Evolutionary conservation across 1,139 yeast genomes (phyloP).

Genomic region (Lodderomyces margitis): DNA sequence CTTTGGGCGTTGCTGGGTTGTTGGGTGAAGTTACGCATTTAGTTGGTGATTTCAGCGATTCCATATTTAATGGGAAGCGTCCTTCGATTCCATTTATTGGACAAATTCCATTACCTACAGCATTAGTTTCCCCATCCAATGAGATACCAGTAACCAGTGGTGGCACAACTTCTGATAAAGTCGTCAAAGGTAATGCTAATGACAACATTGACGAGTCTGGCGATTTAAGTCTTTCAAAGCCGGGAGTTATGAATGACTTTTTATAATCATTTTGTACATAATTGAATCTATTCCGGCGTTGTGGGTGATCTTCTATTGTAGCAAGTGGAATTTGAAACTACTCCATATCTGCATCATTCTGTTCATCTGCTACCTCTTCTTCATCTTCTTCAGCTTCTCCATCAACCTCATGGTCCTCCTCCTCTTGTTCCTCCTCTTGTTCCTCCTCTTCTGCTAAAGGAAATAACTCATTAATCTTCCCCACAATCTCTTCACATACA

Average conservation of each 20-base stretch:
- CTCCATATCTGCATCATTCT: background rate
- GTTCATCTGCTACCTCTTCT: slow-evolving; percentile 4
- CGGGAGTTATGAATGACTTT: slow-evolving; percentile 29
- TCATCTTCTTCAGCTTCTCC: slow-evolving; percentile 13
- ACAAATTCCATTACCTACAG: slow-evolving; percentile 13
- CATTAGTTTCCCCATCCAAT: slow-evolving; percentile 7
- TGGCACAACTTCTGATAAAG: too few species aligned
- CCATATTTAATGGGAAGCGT: slow-evolving; percentile 26
- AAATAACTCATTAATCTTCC: slow-evolving; percentile 47
- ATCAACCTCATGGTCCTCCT: slow-evolving; percentile 20
- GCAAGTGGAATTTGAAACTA: background rate
- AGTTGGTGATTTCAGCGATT: slow-evolving; percentile 39
- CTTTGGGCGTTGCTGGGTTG: slow-evolving; percentile 72
- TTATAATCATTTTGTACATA: slow-evolving; percentile 9
- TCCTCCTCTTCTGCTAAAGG: slow-evolving; percentile 41
- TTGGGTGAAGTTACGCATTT: slow-evolving; percentile 60
- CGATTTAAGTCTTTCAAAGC: slow-evolving; percentile 17
- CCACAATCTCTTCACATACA: slow-evolving; percentile 54
- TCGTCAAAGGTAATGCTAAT: background rate
- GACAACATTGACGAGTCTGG: slow-evolving; percentile 13
- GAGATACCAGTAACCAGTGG: background rate
- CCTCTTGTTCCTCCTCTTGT: slow-evolving; percentile 32
- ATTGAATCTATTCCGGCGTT: slow-evolving; percentile 2
- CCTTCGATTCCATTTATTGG: slow-evolving; percentile 15
- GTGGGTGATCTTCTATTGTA: too few species aligned